phyloP scores from a whole-genome alignment of 805 yeast genomes.

The Kodamaea leandrae region DNA sequence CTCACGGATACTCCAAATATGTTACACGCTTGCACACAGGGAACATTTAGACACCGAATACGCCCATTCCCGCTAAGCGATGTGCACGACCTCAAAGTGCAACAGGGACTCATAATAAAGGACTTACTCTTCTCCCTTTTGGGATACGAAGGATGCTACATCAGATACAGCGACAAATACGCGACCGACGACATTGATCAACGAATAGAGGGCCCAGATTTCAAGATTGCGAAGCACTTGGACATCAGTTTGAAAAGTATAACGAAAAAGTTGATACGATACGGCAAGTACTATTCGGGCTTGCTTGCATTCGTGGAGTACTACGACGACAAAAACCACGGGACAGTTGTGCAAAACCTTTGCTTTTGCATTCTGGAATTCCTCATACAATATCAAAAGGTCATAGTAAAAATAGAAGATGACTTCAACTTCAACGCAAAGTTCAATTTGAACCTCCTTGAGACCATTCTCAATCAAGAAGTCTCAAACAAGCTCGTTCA shows the following conservation, averaged over 20 bases:
- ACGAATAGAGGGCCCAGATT: conserved; percentile 69
- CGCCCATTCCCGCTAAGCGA: conserved; percentile 48
- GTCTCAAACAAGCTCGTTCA: conserved; percentile 42
- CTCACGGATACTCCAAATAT: conserved; percentile 17
- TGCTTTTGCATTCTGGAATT: conserved; percentile 52
- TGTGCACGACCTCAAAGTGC: conserved; percentile 47
- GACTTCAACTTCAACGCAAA: conserved; percentile 46
- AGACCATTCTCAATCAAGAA: conserved; percentile 31
- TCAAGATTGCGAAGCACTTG: conserved; percentile 64
- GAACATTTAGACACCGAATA: conserved; percentile 17
- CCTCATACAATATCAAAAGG: conserved; percentile 24
- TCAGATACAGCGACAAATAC: conserved; percentile 63
- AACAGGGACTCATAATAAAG: conserved; percentile 68
- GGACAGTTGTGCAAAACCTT: conserved; percentile 71
- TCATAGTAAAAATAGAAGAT: conserved; percentile 48
- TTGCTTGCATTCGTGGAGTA: conserved; percentile 58
- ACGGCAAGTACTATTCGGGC: conserved; percentile 63
- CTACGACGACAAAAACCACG: conserved; percentile 56
- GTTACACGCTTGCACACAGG: conserved; percentile 15
- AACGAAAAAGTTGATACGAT: conserved; percentile 54
- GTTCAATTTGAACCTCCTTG: conserved; percentile 60
- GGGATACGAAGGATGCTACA: conserved; percentile 76
- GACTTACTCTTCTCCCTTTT: conserved; percentile 68
- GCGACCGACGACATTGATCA: conserved; percentile 43
- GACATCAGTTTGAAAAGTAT: conserved; percentile 73